Evolutionary conservation across 2,329 filamentous ascomycete species (phyloP).

Genomic region (Aureobasidium melanogenum): DNA sequence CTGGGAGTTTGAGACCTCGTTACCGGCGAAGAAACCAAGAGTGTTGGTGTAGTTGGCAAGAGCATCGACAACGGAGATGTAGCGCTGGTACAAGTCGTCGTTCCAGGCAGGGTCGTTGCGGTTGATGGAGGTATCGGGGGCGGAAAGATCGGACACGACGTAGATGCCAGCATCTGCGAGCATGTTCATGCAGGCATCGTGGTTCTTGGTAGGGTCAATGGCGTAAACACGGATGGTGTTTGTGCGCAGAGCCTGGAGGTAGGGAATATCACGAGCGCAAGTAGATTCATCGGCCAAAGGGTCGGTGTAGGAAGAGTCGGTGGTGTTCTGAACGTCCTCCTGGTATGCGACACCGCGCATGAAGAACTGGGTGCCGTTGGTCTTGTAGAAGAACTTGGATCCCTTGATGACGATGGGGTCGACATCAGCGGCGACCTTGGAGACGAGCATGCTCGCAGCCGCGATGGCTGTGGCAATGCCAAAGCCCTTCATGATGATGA

Average conservation of each 20-base stretch:
- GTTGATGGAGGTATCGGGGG: constrained; percentile 77
- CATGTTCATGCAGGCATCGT: constrained; percentile 74
- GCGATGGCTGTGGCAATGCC: constrained; percentile 38
- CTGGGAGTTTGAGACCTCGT: constrained; percentile 84
- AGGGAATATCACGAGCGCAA: constrained; percentile 81
- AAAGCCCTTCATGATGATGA: constrained; percentile 22
- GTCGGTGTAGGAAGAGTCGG: constrained; percentile 60
- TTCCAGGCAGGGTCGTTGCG: constrained; percentile 73
- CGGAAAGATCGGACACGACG: constrained; percentile 80
- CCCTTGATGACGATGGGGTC: constrained; percentile 66
- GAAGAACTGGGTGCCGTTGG: constrained; percentile 70
- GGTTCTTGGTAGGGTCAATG: constrained; percentile 69
- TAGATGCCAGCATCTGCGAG: constrained; percentile 86
- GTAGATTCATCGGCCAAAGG: constrained; percentile 63
- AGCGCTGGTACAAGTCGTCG: constrained; percentile 66
- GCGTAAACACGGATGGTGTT: constrained; percentile 96
- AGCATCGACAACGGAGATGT: constrained; percentile 74
- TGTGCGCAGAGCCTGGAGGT: constrained; percentile 68
- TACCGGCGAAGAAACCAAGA: constrained; percentile 96
- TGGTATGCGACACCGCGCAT: constrained; percentile 96
- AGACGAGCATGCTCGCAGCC: constrained; percentile 44
- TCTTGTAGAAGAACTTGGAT: constrained; percentile 83
- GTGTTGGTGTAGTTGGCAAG: constrained; percentile 80
- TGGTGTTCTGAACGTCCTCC: constrained; percentile 51
- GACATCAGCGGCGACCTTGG: constrained; percentile 45